These are phyloP conservation scores for Rugonectria rugulosa DNA, from an alignment of 2,329 filamentous ascomycete genomes.

Conservation along the genomic window DNA sequence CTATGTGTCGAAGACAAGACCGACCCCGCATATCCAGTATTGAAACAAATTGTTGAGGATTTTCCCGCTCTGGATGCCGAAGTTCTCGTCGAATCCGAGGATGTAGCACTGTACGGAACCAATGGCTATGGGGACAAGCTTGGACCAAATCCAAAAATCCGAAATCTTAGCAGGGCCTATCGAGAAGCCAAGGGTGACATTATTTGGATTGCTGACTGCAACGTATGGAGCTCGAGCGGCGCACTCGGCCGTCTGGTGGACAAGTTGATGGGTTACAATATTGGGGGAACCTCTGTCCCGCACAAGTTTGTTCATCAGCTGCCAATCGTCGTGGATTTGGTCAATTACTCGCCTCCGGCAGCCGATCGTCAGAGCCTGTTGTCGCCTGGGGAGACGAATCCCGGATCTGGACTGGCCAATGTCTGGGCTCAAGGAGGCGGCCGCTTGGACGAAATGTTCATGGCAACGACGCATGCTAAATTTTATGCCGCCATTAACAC, in stretches of 20 bases:
- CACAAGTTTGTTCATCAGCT: slow-evolving; percentile 97
- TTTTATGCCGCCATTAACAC: slow-evolving; percentile 99
- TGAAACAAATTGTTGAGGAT: slow-evolving; percentile 75
- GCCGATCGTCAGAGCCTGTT: slow-evolving; percentile 42
- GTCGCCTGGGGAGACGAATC: slow-evolving; percentile 38
- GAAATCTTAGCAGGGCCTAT: slow-evolving; percentile 94
- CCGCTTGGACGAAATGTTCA: slow-evolving; percentile 91
- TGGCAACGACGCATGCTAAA: slow-evolving; percentile 92
- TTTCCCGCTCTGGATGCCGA: slow-evolving; percentile 75
- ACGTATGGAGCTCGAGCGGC: slow-evolving; percentile 86
- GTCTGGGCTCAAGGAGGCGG: slow-evolving; percentile 69
- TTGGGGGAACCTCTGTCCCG: slow-evolving; percentile 57
- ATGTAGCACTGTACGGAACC: slow-evolving; percentile 69
- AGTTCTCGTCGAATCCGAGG: slow-evolving; percentile 83
- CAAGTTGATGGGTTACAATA: slow-evolving; percentile 74
- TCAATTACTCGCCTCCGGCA: slow-evolving; percentile 36
- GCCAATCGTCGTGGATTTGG: slow-evolving; percentile 84
- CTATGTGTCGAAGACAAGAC: slow-evolving; percentile 79
- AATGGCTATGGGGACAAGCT: slow-evolving; percentile 63
- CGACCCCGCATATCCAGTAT: slow-evolving; percentile 80
- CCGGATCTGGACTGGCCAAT: slow-evolving; percentile 37
- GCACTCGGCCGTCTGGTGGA: slow-evolving; percentile 90
- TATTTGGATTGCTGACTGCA: slow-evolving; percentile 95
- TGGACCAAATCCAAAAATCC: slow-evolving; percentile 97
- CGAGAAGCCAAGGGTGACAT: slow-evolving; percentile 87